Percentiles rank a stretch among this genome's conserved stretches.
phyloP scores from a whole-genome alignment of 306 rosid species.

The Lagenaria siceraria region DNA sequence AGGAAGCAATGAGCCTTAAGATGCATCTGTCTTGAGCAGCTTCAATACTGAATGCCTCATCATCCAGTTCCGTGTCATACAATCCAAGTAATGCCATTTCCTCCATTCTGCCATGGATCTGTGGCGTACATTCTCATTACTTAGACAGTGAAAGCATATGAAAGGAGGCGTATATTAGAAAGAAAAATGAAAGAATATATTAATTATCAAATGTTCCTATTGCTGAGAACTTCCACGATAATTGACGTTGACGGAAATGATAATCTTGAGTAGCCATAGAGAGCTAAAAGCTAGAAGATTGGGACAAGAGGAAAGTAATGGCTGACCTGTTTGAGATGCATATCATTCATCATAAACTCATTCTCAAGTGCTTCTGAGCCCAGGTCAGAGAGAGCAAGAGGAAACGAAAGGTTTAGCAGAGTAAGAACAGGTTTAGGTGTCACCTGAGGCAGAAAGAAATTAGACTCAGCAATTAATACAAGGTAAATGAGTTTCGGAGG shows the following conservation, averaged over 20 bases:
- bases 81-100: slow-evolving; percentile 51
- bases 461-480: slow-evolving; percentile 11
- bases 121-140: slow-evolving; percentile 5
- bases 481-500: slow-evolving; percentile 1
- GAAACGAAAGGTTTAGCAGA: slow-evolving; percentile 60
- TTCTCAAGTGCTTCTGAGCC: slow-evolving; percentile 83
- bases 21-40: slow-evolving; percentile 94
- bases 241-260: background rate
- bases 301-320: slow-evolving; percentile 9
- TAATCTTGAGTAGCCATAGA: background rate
- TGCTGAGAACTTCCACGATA: background rate
- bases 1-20: slow-evolving; percentile 80
- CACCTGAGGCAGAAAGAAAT: slow-evolving; percentile 39
- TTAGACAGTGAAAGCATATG: background rate
- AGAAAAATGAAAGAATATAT: background rate
- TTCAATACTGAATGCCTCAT: slow-evolving; percentile 70
- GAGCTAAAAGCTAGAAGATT: background rate
- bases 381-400: slow-evolving; percentile 85
- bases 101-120: slow-evolving; percentile 70
- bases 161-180: background rate
- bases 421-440: slow-evolving; percentile 79
- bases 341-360: slow-evolving; percentile 63
- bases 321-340: slow-evolving; percentile 65
- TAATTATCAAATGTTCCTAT: background rate
- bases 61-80: slow-evolving; percentile 57